Evolutionary conservation across 2,329 filamentous ascomycete genomes (phyloP), one percentile per base, ranked within the genome.

Genomic region (Aspergillus piperis): DNA sequence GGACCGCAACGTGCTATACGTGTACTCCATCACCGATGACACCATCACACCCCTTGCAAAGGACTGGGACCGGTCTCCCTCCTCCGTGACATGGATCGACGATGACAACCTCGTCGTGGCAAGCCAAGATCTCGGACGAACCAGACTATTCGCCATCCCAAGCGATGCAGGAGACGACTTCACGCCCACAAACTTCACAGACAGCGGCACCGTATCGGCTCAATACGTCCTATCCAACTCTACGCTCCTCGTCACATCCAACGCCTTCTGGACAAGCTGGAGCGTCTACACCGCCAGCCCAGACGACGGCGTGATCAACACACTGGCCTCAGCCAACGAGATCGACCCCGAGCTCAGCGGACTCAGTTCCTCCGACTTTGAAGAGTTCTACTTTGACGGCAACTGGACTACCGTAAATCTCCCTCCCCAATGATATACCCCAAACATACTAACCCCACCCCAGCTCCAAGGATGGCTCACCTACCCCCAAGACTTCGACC

Each of bases 81-180:
- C 74, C 57, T 72, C 76, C 0, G 75, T 86, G 17, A 71, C 75
- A 15, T 87, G 84, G 82, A 65, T 71, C 1, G 79, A 87, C 65
- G 79, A 88, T 58, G 80, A 83, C 60, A 83, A 84, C 54, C 75
- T 96, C 5, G 90, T 89, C 67, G 83, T 93, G n/a, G 85, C 86
- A 1, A 90, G 90, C 3, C 91, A 96, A 73, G 85, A 90, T 57
- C 77, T 85, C 41, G 92, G 87, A 1, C 83, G 84, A 49, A 80
- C 80, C 8, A 68, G 70, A 3, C 66, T 79, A 0, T 78, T 79
- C 60, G 59, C 70, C 15, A 39, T 80, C 19, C 73, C 76, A 5
- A 59, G 68, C 5, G 56, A 73, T 54, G 76, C 75, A 10, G 64
- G 58, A 3, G 66, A 73, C 53, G 64, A 72, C 56, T 74, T 68